Conservation (phyloP, 805 yeast genomes). For the Diddensiella transvaalensis region DNA sequence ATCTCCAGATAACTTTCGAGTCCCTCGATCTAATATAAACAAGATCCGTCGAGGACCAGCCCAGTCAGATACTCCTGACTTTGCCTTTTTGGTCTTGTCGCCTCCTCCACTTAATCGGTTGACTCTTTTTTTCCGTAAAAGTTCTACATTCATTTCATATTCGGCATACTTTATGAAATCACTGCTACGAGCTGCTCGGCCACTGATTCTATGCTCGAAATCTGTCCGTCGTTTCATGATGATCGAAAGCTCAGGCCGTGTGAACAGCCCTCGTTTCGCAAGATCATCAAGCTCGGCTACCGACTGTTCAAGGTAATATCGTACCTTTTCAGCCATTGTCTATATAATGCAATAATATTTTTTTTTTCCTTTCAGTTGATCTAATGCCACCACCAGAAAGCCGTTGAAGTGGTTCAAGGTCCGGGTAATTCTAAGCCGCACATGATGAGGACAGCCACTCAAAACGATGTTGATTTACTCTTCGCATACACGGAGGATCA, state of each 20-base stretch:
- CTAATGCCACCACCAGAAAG: too few species aligned
- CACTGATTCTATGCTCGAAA: conserved; percentile 84
- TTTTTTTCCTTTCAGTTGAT: not conserved
- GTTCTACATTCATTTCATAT: conserved; percentile 77
- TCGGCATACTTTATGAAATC: conserved; percentile 78
- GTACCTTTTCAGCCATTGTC: conserved; percentile 50
- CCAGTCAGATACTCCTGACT: conserved; percentile 65
- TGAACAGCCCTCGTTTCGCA: conserved; percentile 73
- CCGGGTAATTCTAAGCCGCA: too few species aligned
- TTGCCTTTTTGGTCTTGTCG: conserved; percentile 4
- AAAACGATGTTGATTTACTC: too few species aligned
- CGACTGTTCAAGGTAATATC: conserved; percentile 52
- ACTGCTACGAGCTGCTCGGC: conserved; percentile 73
- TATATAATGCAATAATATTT: not conserved
- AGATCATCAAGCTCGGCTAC: conserved; percentile 78
- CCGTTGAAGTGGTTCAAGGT: too few species aligned
- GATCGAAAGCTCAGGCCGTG: conserved; percentile 72
- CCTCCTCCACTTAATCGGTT: conserved; percentile 46
- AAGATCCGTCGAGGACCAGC: conserved; percentile 77
- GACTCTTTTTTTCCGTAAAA: conserved; percentile 67
- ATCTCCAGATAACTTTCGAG: conserved; percentile 73
- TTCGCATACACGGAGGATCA: too few species aligned
- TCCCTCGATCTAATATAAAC: conserved; percentile 80
- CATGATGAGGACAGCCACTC: too few species aligned
- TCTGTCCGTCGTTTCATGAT: conserved; percentile 93